Conservation (phyloP, 2,329 filamentous ascomycete species). For the Capronia epimyces region DNA sequence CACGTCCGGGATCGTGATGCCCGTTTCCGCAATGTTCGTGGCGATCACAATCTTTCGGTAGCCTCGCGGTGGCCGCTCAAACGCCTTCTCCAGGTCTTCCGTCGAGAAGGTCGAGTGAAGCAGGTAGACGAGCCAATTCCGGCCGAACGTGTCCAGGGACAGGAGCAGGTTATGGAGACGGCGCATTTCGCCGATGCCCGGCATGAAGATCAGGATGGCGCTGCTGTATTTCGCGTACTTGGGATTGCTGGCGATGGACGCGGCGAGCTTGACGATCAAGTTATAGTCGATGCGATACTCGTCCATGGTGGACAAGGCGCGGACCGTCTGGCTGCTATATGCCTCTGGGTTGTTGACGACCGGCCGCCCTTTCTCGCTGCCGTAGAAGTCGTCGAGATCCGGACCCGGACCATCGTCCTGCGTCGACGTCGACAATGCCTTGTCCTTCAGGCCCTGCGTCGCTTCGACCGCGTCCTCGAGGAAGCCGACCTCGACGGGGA, state of each 20-base stretch:
- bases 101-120: conserved; percentile 93
- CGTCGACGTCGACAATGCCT: conserved; percentile 27
- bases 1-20: conserved; percentile 96
- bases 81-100: conserved; percentile 92
- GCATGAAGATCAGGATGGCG: conserved; percentile 89
- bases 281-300: conserved; percentile 91
- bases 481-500: conserved; percentile 80
- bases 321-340: conserved; percentile 72
- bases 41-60: conserved; percentile 89
- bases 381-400: conserved; percentile 45
- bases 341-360: conserved; percentile 32
- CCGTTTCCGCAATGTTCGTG: conserved; percentile 97
- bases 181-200: conserved; percentile 88
- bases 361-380: conserved; percentile 29
- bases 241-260: conserved; percentile 65
- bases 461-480: conserved; percentile 89
- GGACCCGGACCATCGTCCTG: conserved; percentile 37
- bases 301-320: conserved; percentile 70
- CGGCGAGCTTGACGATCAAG: conserved; percentile 72
- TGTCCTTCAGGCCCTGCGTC: conserved; percentile 62
- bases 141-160: conserved; percentile 68
- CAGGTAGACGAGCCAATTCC: conserved; percentile 78
- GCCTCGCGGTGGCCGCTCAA: conserved; percentile 74
- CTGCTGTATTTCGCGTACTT: conserved; percentile 69
- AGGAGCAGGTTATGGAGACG: conserved; percentile 79